Conservation (phyloP, 306 rosid species). For the Senna siamea region DNA sequence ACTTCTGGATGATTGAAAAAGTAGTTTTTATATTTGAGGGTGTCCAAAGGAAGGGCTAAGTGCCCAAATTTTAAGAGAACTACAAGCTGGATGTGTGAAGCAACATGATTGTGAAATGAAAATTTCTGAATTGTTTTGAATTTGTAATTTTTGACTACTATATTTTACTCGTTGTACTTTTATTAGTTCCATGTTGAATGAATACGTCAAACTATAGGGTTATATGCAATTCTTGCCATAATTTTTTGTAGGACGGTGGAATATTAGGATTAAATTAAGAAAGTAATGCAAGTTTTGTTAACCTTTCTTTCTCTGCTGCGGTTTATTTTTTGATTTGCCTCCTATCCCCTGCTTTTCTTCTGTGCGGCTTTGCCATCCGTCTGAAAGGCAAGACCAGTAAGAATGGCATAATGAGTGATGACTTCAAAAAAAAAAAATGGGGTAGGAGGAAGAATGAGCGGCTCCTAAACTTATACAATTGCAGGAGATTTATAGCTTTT, state of each 20-base stretch:
- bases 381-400: not conserved
- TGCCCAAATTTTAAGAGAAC: slow-evolving; percentile 27
- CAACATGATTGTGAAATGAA: slow-evolving; percentile 34
- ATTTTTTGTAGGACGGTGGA: too few species aligned
- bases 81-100: slow-evolving; percentile 37
- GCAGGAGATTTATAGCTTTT: not conserved
- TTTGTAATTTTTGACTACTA: slow-evolving; percentile 10
- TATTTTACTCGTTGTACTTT: slow-evolving; percentile 4
- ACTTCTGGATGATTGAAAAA: slow-evolving; percentile 20
- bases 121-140: slow-evolving; percentile 38
- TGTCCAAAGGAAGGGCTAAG: slow-evolving; percentile 31
- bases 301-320: not conserved
- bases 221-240: not conserved
- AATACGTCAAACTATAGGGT: not conserved
- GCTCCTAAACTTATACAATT: not conserved
- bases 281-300: not conserved
- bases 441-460: not conserved
- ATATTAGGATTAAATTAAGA: not conserved
- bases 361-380: not conserved
- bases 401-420: not conserved
- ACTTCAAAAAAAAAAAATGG: not conserved
- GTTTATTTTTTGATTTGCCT: not conserved
- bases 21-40: slow-evolving; percentile 22
- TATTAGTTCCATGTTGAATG: slow-evolving; percentile 22
- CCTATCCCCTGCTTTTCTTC: not conserved